These are phyloP conservation scores for Zygnema circumcarinatum DNA, from an alignment of 139 green algal genomes.

Conservation along the genomic window DNA sequence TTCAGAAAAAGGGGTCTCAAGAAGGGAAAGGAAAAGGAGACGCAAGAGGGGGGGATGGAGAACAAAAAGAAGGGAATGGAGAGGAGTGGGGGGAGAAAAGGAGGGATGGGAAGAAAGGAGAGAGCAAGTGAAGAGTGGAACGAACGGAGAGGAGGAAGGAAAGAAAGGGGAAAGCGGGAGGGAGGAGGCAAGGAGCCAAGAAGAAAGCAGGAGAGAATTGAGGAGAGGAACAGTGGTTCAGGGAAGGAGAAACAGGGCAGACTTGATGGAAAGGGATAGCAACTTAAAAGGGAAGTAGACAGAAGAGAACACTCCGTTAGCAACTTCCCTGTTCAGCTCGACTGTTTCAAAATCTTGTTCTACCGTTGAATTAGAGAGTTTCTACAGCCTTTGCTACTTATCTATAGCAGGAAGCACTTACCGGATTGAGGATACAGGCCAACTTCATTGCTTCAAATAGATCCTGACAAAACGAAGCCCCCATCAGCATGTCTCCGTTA, in stretches of 20 bases:
- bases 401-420: too few species aligned
- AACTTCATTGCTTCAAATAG: conserved; percentile 57
- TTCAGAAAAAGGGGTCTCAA: conserved; percentile 14
- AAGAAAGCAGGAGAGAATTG: not conserved
- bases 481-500: too few species aligned
- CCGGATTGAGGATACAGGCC: conserved; percentile 43
- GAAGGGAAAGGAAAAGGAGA: conserved; percentile 6
- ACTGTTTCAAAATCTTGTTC: too few species aligned
- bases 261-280: too few species aligned
- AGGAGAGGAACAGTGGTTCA: not conserved
- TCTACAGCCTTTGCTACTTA: too few species aligned
- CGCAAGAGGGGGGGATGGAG: not conserved
- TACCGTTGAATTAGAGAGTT: too few species aligned
- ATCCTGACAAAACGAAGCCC: too few species aligned
- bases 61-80: not conserved
- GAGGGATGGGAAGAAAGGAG: not conserved
- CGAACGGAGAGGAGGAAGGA: not conserved
- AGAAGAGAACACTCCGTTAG: too few species aligned
- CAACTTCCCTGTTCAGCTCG: too few species aligned
- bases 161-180: not conserved
- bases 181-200: not conserved
- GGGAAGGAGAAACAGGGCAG: not conserved
- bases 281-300: too few species aligned
- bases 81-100: not conserved
- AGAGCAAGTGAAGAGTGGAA: conserved; percentile 1